Percentiles rank a stretch among this genome's conserved stretches.
phyloP scores from a whole-genome alignment of 345 rosid genomes.

The Zanthoxylum bungeanum region DNA sequence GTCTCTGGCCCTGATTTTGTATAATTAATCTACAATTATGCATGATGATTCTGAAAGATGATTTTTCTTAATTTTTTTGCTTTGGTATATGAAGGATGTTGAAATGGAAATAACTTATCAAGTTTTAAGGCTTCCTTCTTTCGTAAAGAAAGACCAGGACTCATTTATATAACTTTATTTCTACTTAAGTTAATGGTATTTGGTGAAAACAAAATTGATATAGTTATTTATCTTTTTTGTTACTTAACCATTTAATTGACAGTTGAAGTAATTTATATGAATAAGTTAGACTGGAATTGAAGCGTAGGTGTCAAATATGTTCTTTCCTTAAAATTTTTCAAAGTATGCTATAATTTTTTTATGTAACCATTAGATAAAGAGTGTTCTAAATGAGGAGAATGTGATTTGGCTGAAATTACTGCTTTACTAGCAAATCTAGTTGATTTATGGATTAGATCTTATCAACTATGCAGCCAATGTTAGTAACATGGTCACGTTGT shows the following conservation, averaged over 20 bases:
- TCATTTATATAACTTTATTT: background rate
- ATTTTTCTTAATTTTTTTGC: background rate
- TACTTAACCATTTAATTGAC: background rate
- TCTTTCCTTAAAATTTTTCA: background rate
- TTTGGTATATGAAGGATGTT: no score
- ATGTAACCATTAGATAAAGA: background rate
- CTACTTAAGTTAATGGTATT: no score
- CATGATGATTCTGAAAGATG: background rate
- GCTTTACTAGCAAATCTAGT: no score
- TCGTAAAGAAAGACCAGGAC: background rate
- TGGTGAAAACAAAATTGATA: no score
- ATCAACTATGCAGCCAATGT: no score
- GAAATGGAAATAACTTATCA: background rate
- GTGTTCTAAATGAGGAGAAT: background rate
- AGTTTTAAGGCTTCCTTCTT: background rate
- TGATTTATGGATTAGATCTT: no score
- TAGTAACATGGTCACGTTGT: no score
- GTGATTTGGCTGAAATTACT: background rate
- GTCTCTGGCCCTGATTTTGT: background rate
- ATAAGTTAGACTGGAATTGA: background rate
- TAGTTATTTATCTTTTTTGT: no score
- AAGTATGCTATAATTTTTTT: background rate
- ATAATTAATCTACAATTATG: background rate
- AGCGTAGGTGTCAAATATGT: background rate
- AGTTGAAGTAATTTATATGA: background rate